Conservation (phyloP, 2,329 filamentous ascomycete genomes). For the Paecilomyces formosus region DNA sequence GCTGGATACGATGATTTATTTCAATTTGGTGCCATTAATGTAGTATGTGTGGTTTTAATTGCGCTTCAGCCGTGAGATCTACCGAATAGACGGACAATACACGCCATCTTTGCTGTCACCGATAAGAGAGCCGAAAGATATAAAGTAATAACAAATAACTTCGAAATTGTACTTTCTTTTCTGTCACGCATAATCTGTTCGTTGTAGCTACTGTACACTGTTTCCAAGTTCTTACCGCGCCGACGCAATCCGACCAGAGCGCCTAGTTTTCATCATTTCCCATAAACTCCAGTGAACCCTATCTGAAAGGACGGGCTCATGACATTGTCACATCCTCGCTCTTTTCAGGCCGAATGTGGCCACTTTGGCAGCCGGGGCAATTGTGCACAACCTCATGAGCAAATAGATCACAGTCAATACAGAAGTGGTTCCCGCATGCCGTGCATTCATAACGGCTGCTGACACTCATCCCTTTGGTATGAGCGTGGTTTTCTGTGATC, state of each 20-base stretch:
- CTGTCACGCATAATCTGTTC: neutral
- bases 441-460: conserved; percentile 83
- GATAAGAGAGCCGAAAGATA: no score
- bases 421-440: conserved; percentile 85
- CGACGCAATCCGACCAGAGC: neutral
- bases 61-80: no score
- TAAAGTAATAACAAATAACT: neutral
- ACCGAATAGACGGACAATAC: no score
- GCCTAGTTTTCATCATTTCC: neutral
- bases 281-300: neutral
- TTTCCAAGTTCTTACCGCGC: neutral
- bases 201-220: neutral
- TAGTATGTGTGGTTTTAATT: no score
- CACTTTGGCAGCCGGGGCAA: conserved; percentile 76
- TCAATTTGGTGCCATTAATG: no score
- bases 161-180: neutral
- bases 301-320: neutral
- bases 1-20: no score
- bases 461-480: conserved; percentile 65
- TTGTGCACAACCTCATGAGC: conserved; percentile 93
- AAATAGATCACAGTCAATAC: conserved; percentile 96
- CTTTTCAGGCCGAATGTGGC: conserved; percentile 6
- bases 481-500: conserved; percentile 19
- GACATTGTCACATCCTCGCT: neutral
- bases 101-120: no score